phyloP scores from a whole-genome alignment of 345 rosid genomes.

The Rubroshorea leprosula region DNA sequence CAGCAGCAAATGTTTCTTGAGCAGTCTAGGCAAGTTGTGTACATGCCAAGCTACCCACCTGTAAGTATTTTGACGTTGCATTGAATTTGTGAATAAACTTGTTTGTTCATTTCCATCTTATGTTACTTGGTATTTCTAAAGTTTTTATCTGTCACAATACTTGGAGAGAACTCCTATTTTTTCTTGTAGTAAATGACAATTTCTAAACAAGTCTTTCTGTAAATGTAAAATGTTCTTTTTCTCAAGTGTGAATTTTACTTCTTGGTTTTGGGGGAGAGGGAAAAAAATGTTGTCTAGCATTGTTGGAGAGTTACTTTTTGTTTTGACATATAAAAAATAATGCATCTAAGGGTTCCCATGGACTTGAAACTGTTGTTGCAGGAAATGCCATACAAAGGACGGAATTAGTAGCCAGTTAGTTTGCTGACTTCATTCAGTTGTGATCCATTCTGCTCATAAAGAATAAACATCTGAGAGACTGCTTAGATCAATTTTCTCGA shows the following conservation, averaged over 20 bases:
- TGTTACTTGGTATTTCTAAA: too few relatives aligned
- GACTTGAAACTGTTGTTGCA: slow-evolving; percentile 15
- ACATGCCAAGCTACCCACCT: slow-evolving; percentile 48
- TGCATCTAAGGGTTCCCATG: not conserved
- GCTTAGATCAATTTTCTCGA: slow-evolving; percentile 10
- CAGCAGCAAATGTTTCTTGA: slow-evolving; percentile 58
- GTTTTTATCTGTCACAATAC: too few relatives aligned
- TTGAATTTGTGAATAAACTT: not conserved
- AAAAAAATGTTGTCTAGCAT: not conserved
- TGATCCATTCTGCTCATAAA: too few relatives aligned
- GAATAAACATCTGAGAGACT: too few relatives aligned
- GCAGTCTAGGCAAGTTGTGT: slow-evolving; percentile 60
- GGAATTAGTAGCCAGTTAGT: slow-evolving; percentile 30
- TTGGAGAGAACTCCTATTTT: not conserved
- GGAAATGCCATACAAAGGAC: slow-evolving; percentile 60
- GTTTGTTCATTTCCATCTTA: not conserved
- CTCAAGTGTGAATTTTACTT: not conserved
- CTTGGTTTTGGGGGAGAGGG: too few relatives aligned
- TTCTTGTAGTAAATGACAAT: not conserved
- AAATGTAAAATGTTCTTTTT: not conserved
- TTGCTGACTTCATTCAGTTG: slow-evolving; percentile 3
- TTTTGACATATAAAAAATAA: too few relatives aligned
- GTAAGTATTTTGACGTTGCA: not conserved
- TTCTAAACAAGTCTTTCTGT: not conserved
- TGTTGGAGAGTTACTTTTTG: not conserved